Evolutionary conservation across 2,329 filamentous ascomycete species (phyloP), one percentile per base, ranked within the genome.

Genomic region (Falciphora oryzae): DNA sequence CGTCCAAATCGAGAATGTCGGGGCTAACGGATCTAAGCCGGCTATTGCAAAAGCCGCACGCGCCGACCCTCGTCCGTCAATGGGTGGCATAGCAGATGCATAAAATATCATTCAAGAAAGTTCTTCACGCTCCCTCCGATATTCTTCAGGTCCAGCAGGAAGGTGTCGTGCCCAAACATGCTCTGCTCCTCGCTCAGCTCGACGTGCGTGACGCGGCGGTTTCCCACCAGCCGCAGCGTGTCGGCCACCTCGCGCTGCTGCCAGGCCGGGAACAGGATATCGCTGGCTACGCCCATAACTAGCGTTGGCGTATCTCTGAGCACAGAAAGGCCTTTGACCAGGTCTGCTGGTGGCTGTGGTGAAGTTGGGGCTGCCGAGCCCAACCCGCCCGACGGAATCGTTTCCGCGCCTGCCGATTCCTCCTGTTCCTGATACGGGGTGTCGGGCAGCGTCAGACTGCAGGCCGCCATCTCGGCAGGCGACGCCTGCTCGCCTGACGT

Each of bases 211-310:
- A 99, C 93, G 38, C 85, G 86, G 67, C 85, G 82, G 72, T 97
- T 98, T 0, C 95, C 95, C 0, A 85, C 85, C 44, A 85, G 83
- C 66, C 87, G 85, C 68, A 99, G 80, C 3, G 94, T 90, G 72
- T 94, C 89, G 4, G 93, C 94, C 67, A 99, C 89, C 76, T 99
- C 95, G 63, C 91, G 86, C 79, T 99, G 95, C 79, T 99, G 95
- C 94, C 95, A 99, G 0, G 95, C 93, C 0, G 95, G 95, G 78
- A 99, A 99, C 50, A 99, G 79, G 62, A 97, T 98, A 74, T 99
- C 95, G 71, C 92, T 97, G 0, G 92, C 92, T 4, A 98, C 95
- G 44, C 95, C 95, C 80, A 99, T 89, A 14, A 99, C 91, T 28
- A 99, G 82, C 0, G 92, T 89, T 0, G 92, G 91, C 62, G 89